Conservation (phyloP, 371 early-diverging fungal species). For the Capillidium rhysosporum region DNA sequence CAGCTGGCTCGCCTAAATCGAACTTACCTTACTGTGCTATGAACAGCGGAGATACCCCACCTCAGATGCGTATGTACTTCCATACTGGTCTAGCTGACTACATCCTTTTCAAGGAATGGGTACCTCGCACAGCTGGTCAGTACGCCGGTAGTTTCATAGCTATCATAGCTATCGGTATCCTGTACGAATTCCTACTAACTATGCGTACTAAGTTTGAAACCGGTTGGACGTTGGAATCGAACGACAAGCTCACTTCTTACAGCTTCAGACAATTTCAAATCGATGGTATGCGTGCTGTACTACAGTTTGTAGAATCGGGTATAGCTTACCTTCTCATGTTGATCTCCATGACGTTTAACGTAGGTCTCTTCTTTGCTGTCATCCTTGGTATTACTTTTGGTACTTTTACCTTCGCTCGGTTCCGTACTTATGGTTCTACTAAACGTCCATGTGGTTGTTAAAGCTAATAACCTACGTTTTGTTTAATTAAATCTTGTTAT, state of each 20-base stretch:
- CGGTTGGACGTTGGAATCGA: constrained; percentile 12
- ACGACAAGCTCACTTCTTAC: not conserved
- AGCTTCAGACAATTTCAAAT: not conserved
- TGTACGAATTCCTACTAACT: constrained; percentile 14
- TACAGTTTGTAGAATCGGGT: constrained; percentile 18
- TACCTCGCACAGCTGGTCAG: constrained; percentile 14
- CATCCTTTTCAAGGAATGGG: constrained; percentile 25
- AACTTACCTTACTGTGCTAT: constrained; percentile 3
- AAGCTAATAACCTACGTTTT: too few species aligned
- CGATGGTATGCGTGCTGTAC: constrained; percentile 9
- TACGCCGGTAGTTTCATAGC: constrained; percentile 19
- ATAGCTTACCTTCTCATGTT: constrained; percentile 35
- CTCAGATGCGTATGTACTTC: constrained; percentile 44
- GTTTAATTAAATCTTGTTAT: too few species aligned
- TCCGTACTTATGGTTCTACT: constrained; percentile 3
- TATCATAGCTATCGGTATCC: constrained; percentile 17
- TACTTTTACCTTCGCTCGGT: constrained; percentile 19
- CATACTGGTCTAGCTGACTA: constrained; percentile 26
- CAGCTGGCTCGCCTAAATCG: not conserved
- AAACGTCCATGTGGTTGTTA: constrained; percentile 6
- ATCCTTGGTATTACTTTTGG: constrained; percentile 30
- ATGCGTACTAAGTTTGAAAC: constrained; percentile 15
- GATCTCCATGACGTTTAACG: constrained; percentile 44
- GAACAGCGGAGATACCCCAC: constrained; percentile 14
- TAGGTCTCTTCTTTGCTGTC: constrained; percentile 32